Conservation (phyloP, 345 rosid genomes). For the Brassica incana region DNA sequence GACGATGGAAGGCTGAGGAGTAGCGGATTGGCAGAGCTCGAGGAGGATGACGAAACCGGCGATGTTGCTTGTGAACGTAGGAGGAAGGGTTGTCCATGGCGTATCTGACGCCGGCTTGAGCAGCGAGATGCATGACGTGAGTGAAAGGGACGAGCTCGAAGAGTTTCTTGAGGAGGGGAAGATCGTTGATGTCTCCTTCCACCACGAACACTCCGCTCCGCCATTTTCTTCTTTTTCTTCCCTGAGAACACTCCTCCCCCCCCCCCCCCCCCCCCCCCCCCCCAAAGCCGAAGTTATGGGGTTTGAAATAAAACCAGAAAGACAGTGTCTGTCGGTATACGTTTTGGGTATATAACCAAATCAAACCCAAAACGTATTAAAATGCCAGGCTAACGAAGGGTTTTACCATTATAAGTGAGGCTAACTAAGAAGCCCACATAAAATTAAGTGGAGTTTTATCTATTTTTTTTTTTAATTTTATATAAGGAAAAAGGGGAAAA, state of each 20-base stretch:
- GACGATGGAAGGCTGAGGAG: slow-evolving; percentile 53
- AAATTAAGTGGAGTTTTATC: background rate
- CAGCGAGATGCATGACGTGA: slow-evolving; percentile 59
- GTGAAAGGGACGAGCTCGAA: slow-evolving; percentile 52
- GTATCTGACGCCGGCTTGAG: slow-evolving; percentile 57
- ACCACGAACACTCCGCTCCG: slow-evolving; percentile 32
- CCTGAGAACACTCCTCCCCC: too few species aligned
- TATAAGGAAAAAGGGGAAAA: background rate
- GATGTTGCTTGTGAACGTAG: slow-evolving; percentile 51
- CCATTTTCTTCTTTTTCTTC: too few species aligned
- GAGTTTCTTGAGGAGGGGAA: slow-evolving; percentile 42
- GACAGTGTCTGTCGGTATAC: background rate
- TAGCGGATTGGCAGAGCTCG: slow-evolving; percentile 46
- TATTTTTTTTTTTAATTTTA: background rate
- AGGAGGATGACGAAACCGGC: slow-evolving; percentile 54
- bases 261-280: too few species aligned
- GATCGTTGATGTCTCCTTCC: slow-evolving; percentile 52
- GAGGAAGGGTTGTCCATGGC: slow-evolving; percentile 56
- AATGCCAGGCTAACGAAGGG: background rate
- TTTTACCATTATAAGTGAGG: background rate
- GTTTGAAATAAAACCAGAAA: too few species aligned
- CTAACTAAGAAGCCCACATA: background rate
- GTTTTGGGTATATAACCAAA: background rate
- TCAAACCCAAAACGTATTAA: background rate
- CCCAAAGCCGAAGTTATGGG: too few species aligned